These are phyloP conservation scores for Dillenia suffruticosa DNA, from an alignment of 164 flowering plant species.

Conservation along the genomic window DNA sequence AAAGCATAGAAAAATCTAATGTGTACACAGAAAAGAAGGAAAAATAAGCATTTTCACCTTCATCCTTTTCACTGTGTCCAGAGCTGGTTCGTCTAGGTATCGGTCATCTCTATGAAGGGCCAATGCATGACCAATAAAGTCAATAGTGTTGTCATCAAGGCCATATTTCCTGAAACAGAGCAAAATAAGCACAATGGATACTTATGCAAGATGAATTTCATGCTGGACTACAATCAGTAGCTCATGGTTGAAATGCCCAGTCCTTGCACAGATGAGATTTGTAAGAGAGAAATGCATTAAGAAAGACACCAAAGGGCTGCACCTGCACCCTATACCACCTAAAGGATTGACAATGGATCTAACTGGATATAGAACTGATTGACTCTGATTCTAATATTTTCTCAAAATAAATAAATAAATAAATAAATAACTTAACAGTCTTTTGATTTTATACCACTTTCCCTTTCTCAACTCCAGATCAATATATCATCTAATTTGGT, in stretches of 20 bases:
- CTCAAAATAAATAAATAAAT: too few relatives aligned
- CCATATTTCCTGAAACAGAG: slow-evolving; percentile 69
- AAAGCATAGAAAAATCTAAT: too few relatives aligned
- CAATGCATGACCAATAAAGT: slow-evolving; percentile 87
- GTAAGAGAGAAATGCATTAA: neutral
- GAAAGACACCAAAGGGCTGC: neutral
- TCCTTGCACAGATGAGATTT: neutral
- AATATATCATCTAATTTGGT: too few relatives aligned
- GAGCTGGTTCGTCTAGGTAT: slow-evolving; percentile 77
- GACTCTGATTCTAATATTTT: too few relatives aligned
- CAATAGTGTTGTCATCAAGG: slow-evolving; percentile 86
- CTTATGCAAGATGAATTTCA: neutral
- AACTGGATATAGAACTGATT: too few relatives aligned
- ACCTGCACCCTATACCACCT: too few relatives aligned
- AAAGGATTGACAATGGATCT: too few relatives aligned
- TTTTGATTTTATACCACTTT: too few relatives aligned
- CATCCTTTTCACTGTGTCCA: slow-evolving; percentile 90
- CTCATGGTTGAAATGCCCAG: neutral
- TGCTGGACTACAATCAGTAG: neutral
- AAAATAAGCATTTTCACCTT: slow-evolving; percentile 44
- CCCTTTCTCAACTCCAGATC: too few relatives aligned
- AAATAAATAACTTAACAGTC: too few relatives aligned
- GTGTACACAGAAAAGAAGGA: neutral
- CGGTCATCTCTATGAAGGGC: slow-evolving; percentile 90
- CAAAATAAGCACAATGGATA: slow-evolving; percentile 2